These are phyloP conservation scores for Licmophora abbreviata DNA, from an alignment of 108 stramenopile genomes.

Conservation along the genomic window DNA sequence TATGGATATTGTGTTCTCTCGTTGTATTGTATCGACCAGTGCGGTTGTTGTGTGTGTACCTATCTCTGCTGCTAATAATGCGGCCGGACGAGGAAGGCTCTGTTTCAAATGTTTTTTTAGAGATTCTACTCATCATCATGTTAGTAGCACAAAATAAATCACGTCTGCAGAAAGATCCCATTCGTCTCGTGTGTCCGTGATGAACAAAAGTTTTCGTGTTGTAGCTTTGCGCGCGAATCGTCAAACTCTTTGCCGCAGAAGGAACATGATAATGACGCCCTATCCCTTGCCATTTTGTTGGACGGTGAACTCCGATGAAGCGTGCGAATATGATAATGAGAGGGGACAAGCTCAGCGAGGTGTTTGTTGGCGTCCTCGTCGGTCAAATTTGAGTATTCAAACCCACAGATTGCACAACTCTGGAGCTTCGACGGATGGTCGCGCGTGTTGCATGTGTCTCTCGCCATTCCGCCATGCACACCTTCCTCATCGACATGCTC, in stretches of 20 bases:
- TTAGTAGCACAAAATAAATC: no score
- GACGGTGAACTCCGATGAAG: background rate
- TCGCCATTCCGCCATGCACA: constrained; percentile 1
- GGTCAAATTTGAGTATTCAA: constrained; percentile 4
- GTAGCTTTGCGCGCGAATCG: constrained; percentile 36
- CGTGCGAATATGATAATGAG: background rate
- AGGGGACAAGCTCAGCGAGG: constrained; percentile 10
- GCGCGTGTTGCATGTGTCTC: background rate
- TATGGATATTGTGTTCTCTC: no score
- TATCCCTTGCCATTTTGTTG: no score
- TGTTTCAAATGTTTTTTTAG: no score
- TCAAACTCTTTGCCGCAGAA: constrained; percentile 41
- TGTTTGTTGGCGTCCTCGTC: constrained; percentile 2
- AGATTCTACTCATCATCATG: no score
- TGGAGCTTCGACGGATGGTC: constrained; percentile 1
- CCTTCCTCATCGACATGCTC: constrained; percentile 1
- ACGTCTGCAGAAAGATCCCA: no score
- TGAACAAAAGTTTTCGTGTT: constrained; percentile 64
- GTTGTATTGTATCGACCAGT: no score
- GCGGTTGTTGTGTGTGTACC: no score
- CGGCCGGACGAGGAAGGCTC: no score
- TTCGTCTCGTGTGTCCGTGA: background rate
- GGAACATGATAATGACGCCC: constrained; percentile 17
- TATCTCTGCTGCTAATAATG: no score
- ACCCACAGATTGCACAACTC: constrained; percentile 15